Percentiles rank a stretch among this genome's conserved stretches.
Conservation (phyloP, 2,329 filamentous ascomycete species). For the Epichloe typhina region DNA sequence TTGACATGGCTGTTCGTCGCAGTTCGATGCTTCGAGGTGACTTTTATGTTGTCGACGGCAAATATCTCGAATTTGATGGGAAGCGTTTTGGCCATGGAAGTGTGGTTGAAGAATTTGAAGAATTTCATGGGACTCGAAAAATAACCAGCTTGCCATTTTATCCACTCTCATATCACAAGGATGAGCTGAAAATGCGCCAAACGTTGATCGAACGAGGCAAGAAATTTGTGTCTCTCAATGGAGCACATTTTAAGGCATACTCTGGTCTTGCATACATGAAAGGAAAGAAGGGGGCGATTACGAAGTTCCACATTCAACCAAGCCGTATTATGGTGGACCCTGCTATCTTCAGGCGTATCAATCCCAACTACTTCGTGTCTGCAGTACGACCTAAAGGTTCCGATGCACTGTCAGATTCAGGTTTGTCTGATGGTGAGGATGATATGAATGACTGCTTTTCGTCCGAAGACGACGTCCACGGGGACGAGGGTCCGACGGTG, state of each 20-base stretch:
- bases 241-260: slow-evolving; percentile 71
- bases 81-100: slow-evolving; percentile 69
- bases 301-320: slow-evolving; percentile 77
- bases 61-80: slow-evolving; percentile 79
- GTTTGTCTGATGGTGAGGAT: slow-evolving; percentile 29
- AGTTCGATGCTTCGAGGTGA: slow-evolving; percentile 55
- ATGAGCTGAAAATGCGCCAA: slow-evolving; percentile 49
- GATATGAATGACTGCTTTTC: slow-evolving; percentile 17
- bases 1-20: slow-evolving; percentile 63
- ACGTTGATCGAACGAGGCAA: slow-evolving; percentile 69
- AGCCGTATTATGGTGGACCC: slow-evolving; percentile 83
- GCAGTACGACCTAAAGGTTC: slow-evolving; percentile 60
- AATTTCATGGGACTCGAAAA: slow-evolving; percentile 70
- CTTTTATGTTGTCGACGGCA: slow-evolving; percentile 65
- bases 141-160: slow-evolving; percentile 69
- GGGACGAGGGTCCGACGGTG: slow-evolving; percentile 20
- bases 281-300: slow-evolving; percentile 47
- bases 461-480: slow-evolving; percentile 27
- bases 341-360: slow-evolving; percentile 67
- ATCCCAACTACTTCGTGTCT: slow-evolving; percentile 73
- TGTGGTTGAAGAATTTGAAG: slow-evolving; percentile 53
- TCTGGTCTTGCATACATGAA: slow-evolving; percentile 79
- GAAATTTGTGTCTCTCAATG: slow-evolving; percentile 69
- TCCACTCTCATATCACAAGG: slow-evolving; percentile 67
- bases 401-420: slow-evolving; percentile 40